Percentiles rank a stretch among this genome's conserved stretches.
Conservation (phyloP, 1,284 basidiomycete genomes). For the Phaffia rhodozyma region DNA sequence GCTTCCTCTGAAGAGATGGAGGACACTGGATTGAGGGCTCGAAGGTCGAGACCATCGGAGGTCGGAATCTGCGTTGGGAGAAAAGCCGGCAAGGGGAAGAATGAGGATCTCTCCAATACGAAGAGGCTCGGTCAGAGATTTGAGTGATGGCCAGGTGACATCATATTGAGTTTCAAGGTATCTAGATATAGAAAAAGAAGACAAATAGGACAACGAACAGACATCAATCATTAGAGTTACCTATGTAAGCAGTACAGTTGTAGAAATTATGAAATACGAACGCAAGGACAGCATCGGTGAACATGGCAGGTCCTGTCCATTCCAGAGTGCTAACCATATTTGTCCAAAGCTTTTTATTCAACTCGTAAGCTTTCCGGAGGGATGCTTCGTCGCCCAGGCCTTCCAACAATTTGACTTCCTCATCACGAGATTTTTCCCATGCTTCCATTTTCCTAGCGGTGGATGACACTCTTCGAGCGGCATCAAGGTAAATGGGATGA, state of each 20-base stretch:
- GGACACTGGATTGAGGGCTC: too few relatives aligned
- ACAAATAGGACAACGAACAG: too few relatives aligned
- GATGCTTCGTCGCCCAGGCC: neutral
- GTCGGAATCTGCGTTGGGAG: conserved; percentile 29
- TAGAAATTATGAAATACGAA: conserved; percentile 15
- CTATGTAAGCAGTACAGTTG: neutral
- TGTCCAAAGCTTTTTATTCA: conserved; percentile 15
- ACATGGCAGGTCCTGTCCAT: conserved; percentile 33
- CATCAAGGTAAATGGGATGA: conserved; percentile 36
- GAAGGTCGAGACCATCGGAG: conserved; percentile 17
- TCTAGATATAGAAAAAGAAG: conserved; percentile 17
- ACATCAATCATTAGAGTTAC: too few relatives aligned
- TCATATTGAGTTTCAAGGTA: conserved; percentile 32
- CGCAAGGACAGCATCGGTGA: conserved; percentile 31
- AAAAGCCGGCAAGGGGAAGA: conserved; percentile 33
- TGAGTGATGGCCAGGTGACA: conserved; percentile 33
- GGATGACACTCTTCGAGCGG: conserved; percentile 31
- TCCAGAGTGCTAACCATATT: conserved; percentile 32
- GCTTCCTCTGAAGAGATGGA: too few relatives aligned
- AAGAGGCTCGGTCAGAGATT: conserved; percentile 30
- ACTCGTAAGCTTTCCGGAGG: conserved; percentile 1
- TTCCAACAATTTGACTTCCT: conserved; percentile 1
- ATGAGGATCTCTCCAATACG: conserved; percentile 34
- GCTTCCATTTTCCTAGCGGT: conserved; percentile 25
- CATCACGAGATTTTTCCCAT: conserved; percentile 22